Base-by-base conservation (phyloP, 2,329 filamentous ascomycete genomes). In the Hypoxylon sp. region DNA sequence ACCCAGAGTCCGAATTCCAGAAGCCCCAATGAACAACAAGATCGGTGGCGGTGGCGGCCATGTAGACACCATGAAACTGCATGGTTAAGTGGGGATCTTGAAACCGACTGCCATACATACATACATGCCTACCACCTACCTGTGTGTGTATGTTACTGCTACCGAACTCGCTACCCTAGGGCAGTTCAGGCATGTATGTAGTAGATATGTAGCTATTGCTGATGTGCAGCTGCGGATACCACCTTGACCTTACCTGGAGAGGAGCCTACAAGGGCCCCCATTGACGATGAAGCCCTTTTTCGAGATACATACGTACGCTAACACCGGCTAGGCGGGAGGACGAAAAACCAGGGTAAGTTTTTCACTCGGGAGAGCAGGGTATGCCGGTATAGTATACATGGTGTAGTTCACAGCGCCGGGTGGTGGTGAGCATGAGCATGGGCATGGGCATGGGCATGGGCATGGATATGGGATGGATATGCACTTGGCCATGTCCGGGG, bases 11-110 rank as follows among this genome's bases (percentile, higher is more conserved):
- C 69, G 61, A 67, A 69, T 71, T 71, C 72, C 63, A 71, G 66
- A 73, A 71, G 66, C 65, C 58, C 51, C 61, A 67, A 51, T 73
- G 72, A 74, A 76, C 66, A 73, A 73, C 66, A 73, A 73, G 74
- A 75, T 75, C 74, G 66, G 75, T 77, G 77, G 75, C 73, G 76
- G 76, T 78, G 77, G 77, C 77, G 75, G 75, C 71, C 73, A 76
- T 55, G 54, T 57, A 66, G 44, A 55, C 56, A 31, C 31, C 50
- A 49, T 76, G 77, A 77, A 76, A 78, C 74, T 73, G 76, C 74
- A 76, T 75, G 77, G 71, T 74, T 72, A 73, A 73, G 77, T 78
- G 76, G 77, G 65, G 70, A 50, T 69, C 61, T 73, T 76, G 75
- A 78, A 78, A 77, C 77, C 70, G 64, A 72, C 68, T 69, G 71